These are phyloP conservation scores for Zymoseptoria pseudotritici DNA, from an alignment of 2,329 filamentous ascomycete genomes.

Conservation along the genomic window DNA sequence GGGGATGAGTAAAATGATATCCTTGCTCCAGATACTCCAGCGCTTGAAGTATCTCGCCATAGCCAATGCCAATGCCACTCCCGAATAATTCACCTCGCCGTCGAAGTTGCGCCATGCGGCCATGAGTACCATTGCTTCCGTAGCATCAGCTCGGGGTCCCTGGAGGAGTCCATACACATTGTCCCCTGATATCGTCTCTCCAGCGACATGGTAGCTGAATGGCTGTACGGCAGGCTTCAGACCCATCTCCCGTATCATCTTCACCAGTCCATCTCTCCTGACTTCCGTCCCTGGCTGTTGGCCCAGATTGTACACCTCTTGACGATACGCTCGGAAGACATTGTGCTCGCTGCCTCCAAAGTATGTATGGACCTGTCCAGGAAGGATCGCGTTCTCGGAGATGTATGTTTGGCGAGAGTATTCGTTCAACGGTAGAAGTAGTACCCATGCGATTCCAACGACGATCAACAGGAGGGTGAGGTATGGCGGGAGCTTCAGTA, in stretches of 20 bases:
- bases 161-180: slow-evolving; percentile 93
- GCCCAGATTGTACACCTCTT: slow-evolving; percentile 65
- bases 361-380: slow-evolving; percentile 95
- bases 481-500: slow-evolving; percentile 79
- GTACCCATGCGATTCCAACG: slow-evolving; percentile 80
- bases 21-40: slow-evolving; percentile 98
- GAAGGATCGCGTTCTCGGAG: slow-evolving; percentile 91
- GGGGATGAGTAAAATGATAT: slow-evolving; percentile 86
- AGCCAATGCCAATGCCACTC: slow-evolving; percentile 77
- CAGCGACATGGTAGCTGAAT: slow-evolving; percentile 76
- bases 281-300: slow-evolving; percentile 34
- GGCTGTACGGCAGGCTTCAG: slow-evolving; percentile 83
- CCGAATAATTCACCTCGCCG: slow-evolving; percentile 72
- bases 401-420: slow-evolving; percentile 93
- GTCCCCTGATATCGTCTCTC: slow-evolving; percentile 66
- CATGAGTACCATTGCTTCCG: slow-evolving; percentile 89
- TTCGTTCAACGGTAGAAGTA: slow-evolving; percentile 79
- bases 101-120: slow-evolving; percentile 81
- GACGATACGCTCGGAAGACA: slow-evolving; percentile 80
- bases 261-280: slow-evolving; percentile 51
- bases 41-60: slow-evolving; percentile 91
- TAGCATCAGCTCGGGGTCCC: slow-evolving; percentile 89
- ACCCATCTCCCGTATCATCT: slow-evolving; percentile 69
- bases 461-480: slow-evolving; percentile 77
- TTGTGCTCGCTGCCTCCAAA: slow-evolving; percentile 95